Evolutionary conservation across 1,284 basidiomycete genomes (phyloP), one percentile per base, ranked within the genome.

Genomic region (Rhodofomes roseus): DNA sequence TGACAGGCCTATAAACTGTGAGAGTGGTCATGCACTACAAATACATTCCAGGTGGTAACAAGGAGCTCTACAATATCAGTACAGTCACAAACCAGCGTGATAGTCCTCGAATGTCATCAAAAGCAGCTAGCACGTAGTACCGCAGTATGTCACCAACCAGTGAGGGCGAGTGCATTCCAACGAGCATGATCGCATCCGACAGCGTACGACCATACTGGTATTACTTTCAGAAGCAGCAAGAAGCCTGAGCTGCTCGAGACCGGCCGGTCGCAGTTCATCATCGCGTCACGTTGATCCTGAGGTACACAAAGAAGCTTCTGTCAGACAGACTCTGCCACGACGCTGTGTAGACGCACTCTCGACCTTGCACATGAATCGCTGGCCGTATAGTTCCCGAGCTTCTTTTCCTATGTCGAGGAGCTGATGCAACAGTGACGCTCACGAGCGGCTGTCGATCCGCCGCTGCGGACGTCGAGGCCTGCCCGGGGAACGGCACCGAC

Each of bases 301-400:
- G 37, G 14, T 22, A 37, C 5, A n/a, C n/a, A n/a, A 18, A 34
- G 25, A 27, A 55, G 20, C 25, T 29, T 16, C 36, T 16, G 18
- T 56, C n/a, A 56, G 55, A 22, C 16, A 18, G 29, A 40, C 39
- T 29, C 25, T 56, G 27, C 5, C 34, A 46, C 20, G 29, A 56
- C n/a, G 4, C 9, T 20, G 18, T 3, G 23, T 29, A 16, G 16
- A 60, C 59, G 31, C 25, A 60, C 59, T 60, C 59, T 54, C 70
- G 65, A 50, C 63, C 67, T 54, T 70, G 68, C 31, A 72, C 67
- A 60, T 69, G 67, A 40, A 73, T 71, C 46, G 71, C 68, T 60
- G 71, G 70, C 56, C 67, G 68, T 54, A 72, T 60, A 18, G 65
- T 63, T 39, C 69, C 67, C 20, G 67, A 66, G 44, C 70, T 71